Evolutionary conservation across 2,329 filamentous ascomycete species (phyloP).

Genomic region (Aspergillus sp.): DNA sequence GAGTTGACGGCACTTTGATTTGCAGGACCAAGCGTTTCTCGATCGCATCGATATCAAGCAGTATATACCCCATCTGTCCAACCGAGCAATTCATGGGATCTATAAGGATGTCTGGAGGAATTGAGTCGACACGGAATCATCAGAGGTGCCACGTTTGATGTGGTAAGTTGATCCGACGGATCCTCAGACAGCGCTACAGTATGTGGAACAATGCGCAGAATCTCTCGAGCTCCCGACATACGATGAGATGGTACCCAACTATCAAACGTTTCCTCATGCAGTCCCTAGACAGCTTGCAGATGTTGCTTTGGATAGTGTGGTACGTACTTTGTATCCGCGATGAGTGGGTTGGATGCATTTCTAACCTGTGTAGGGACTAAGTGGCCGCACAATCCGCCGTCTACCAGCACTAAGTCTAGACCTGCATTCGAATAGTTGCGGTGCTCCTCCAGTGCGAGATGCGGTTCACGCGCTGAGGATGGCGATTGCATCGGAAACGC

Average conservation of each 20-base stretch:
- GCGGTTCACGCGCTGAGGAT: constrained; percentile 38
- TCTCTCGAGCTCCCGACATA: constrained; percentile 23
- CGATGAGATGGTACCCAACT: constrained; percentile 30
- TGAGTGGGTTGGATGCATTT: not conserved
- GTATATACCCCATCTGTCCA: constrained; percentile 40
- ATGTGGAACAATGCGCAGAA: constrained; percentile 24
- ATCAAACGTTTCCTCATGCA: constrained; percentile 26
- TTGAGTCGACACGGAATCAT: constrained; percentile 40
- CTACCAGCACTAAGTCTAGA: constrained; percentile 43
- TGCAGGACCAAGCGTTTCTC: constrained; percentile 47
- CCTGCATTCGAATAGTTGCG: constrained; percentile 35
- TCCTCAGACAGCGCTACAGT: constrained; percentile 25
- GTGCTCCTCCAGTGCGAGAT: not conserved
- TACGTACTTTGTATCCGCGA: constrained; percentile 15
- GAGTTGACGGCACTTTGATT: not conserved
- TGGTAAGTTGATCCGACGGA: constrained; percentile 23
- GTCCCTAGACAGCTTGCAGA: constrained; percentile 28
- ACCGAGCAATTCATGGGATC: constrained; percentile 47
- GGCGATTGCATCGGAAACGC: constrained; percentile 34
- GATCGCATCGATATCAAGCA: constrained; percentile 51
- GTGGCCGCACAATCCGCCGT: constrained; percentile 42
- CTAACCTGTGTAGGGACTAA: constrained; percentile 30
- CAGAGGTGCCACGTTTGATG: constrained; percentile 25
- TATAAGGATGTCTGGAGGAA: constrained; percentile 49
- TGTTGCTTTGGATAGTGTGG: constrained; percentile 26